phyloP scores from a whole-genome alignment of 768 basidiomycete genomes.

The Ramaria sp. region DNA sequence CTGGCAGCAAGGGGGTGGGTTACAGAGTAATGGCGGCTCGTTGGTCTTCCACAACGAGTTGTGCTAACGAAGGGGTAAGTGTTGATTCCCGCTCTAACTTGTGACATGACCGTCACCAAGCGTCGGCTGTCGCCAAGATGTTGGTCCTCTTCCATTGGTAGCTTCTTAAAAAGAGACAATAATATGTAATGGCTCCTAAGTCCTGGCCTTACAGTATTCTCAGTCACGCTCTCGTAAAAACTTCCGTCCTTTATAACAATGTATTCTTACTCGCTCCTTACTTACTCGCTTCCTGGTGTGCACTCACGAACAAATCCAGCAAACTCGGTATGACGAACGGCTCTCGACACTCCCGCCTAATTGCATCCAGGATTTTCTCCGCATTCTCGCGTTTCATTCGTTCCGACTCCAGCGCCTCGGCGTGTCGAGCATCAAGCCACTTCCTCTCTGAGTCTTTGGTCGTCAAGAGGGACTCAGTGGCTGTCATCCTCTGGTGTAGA shows the following conservation, averaged over 20 bases:
- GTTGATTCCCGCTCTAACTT: neutral
- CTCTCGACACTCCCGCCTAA: slow-evolving; percentile 38
- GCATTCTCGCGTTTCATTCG: neutral
- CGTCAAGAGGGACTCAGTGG: no score
- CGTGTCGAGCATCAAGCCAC: no score
- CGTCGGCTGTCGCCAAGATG: neutral
- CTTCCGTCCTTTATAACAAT: no score
- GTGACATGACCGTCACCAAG: neutral
- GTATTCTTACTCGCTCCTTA: no score
- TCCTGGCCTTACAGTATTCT: no score
- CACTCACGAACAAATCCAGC: slow-evolving; percentile 38
- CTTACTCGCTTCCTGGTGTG: no score
- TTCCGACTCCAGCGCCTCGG: no score
- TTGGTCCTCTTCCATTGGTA: slow-evolving; percentile 25
- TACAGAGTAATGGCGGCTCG: neutral
- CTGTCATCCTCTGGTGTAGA: no score
- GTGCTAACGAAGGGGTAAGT: neutral
- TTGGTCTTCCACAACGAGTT: neutral
- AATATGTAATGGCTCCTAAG: no score
- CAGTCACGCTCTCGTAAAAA: no score
- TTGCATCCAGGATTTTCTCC: slow-evolving; percentile 35
- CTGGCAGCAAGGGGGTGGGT: neutral
- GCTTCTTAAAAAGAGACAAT: slow-evolving; percentile 6
- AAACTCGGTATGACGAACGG: slow-evolving; percentile 51
- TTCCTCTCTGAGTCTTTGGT: no score